A percentile compares a stretch with the other conserved stretches of the same genome.
phyloP scores from a whole-genome alignment of 2,329 filamentous ascomycete species.

The Pseudogymnoascus sp. region DNA sequence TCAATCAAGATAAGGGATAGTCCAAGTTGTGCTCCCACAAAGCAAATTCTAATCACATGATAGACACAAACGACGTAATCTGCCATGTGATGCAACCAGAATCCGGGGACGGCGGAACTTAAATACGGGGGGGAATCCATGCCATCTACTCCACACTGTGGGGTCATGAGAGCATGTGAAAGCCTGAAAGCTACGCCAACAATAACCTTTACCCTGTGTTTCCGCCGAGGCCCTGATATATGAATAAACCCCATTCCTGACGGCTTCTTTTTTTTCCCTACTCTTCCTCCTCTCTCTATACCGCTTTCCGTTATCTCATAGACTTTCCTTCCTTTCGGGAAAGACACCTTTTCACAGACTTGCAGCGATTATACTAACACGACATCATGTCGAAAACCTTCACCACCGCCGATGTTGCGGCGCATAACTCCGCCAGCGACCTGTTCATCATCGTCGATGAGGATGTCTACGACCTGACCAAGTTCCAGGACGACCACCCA shows the following conservation, averaged over 20 bases:
- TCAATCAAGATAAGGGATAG: too few species aligned
- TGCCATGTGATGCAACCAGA: constrained; percentile 6
- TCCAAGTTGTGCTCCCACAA: not conserved
- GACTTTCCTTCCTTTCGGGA: not conserved
- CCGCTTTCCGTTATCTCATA: not conserved
- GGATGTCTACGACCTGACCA: constrained; percentile 92
- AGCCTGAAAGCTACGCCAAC: constrained; percentile 1
- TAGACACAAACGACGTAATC: not conserved
- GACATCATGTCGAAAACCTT: constrained; percentile 76
- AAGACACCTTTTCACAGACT: not conserved
- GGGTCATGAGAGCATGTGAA: constrained; percentile 9
- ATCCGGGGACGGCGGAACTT: constrained; percentile 7
- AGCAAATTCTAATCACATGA: not conserved
- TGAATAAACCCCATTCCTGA: not conserved
- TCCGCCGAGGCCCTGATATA: constrained; percentile 7
- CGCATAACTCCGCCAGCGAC: constrained; percentile 80
- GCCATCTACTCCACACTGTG: not conserved
- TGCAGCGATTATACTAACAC: not conserved
- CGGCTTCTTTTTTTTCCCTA: not conserved
- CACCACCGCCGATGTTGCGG: constrained; percentile 73
- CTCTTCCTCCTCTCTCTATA: not conserved
- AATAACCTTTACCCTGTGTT: not conserved
- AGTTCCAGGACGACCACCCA: constrained; percentile 77
- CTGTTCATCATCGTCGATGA: constrained; percentile 89
- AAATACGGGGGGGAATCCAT: not conserved